phyloP scores from a whole-genome alignment of 1,284 basidiomycete species.

The Rhodotorula sp. region DNA sequence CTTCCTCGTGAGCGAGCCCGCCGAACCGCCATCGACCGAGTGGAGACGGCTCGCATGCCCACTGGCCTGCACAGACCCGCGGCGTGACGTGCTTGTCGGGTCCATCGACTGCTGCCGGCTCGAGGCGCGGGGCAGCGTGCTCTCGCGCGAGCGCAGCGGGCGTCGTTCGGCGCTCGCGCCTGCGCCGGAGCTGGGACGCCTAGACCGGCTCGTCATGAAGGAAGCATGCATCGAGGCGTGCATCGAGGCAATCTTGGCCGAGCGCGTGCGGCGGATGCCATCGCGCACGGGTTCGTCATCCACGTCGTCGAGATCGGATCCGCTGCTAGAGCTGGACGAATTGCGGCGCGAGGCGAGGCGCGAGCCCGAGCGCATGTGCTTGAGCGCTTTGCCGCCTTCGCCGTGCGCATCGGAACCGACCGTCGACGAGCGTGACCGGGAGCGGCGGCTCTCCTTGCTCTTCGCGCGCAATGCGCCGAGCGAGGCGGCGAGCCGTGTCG shows the following conservation, averaged over 20 bases:
- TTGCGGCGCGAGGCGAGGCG: slow-evolving; percentile 7
- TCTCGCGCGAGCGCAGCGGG: slow-evolving; percentile 15
- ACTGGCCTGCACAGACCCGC: neutral
- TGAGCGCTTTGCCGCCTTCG: neutral
- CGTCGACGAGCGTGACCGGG: slow-evolving; percentile 12
- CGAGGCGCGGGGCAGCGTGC: neutral
- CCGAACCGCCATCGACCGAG: neutral
- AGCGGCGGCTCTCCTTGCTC: neutral
- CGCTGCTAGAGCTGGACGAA: slow-evolving; percentile 19
- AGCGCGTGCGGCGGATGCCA: slow-evolving; percentile 1
- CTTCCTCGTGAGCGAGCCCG: neutral
- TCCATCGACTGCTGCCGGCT: slow-evolving; percentile 15
- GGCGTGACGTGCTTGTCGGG: slow-evolving; percentile 1
- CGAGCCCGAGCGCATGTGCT: neutral
- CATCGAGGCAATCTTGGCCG: slow-evolving; percentile 22
- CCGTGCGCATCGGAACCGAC: neutral
- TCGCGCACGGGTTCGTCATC: neutral
- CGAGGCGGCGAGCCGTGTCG: slow-evolving; percentile 20
- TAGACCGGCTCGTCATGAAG: slow-evolving; percentile 23
- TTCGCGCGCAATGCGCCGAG: slow-evolving; percentile 12
- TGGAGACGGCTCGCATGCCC: neutral
- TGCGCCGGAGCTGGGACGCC: slow-evolving; percentile 23
- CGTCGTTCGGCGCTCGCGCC: neutral
- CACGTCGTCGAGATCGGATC: slow-evolving; percentile 20
- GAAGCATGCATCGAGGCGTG: slow-evolving; percentile 24